Evolutionary conservation across 345 rosid species (phyloP).

Genomic region (Eucalyptus globulus): DNA sequence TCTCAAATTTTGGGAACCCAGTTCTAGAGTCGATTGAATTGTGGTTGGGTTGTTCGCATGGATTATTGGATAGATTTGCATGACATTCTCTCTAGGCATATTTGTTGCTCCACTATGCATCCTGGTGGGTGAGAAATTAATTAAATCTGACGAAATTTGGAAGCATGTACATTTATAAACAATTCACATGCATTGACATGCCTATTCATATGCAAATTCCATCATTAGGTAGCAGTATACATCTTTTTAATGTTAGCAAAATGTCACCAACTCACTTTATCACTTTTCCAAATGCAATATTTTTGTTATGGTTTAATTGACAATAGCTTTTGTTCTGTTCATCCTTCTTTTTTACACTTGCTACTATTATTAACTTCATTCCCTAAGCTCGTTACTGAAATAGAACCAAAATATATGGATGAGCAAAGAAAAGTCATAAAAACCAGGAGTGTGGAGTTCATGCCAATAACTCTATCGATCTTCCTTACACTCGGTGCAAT

Average conservation of each 20-base stretch:
- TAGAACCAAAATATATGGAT: background rate
- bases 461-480: conserved; percentile 61
- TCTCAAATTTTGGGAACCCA: no score
- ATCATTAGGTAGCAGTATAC: background rate
- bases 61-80: conserved; percentile 66
- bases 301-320: background rate
- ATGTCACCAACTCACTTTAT: background rate
- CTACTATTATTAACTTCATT: background rate
- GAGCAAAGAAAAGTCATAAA: conserved; percentile 66
- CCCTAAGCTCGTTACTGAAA: background rate
- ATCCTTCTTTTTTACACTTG: background rate
- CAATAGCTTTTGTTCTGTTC: background rate
- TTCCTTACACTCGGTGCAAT: conserved; percentile 76
- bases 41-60: background rate
- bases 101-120: conserved; percentile 80
- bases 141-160: no score
- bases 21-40: no score
- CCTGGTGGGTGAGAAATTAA: conserved; percentile 24
- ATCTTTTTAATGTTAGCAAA: background rate
- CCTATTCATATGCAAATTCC: background rate
- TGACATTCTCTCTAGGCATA: conserved; percentile 50
- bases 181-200: background rate
- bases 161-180: background rate
- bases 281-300: background rate
- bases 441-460: conserved; percentile 77